Evolutionary conservation across 108 stramenopile species (phyloP), one percentile per base, ranked within the genome.

Genomic region (Fistulifera solaris): DNA sequence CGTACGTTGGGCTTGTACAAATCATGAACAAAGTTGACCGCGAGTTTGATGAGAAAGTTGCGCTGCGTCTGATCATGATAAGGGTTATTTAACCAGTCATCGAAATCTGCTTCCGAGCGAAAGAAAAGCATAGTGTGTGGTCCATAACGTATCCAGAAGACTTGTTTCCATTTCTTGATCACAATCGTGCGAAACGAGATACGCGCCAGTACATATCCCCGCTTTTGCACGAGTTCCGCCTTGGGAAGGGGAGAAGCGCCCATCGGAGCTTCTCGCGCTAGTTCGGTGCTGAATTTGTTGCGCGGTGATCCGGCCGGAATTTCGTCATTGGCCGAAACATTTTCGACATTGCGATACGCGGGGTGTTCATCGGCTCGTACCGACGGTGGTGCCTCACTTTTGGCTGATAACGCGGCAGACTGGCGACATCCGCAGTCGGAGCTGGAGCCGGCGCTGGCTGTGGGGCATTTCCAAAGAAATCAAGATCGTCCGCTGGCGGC

Each of bases 141-240:
- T 11, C 85, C 87, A 48, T 89, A 87, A 44, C 82, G 81, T 15
- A 89, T 71, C 92, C 92, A 93, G 59, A 81, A 93, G 28, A 80
- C 73, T 56, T 93, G 87, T 51, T 93, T 93, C 92, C 92, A 93
- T 53, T 89, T 93, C 48, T 89, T 82, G 67, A 89, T 68, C 6
- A 93, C 59, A 54, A 93, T 86, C 7, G 92, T 93, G 5, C 92
- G 81, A 55, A 89, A 87, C 22, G 85, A 85, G 51, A 89, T 93
- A 19, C 92, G 72, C 4, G 85, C 75, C 22, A 93, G 56, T 27
- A 89, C 81, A 42, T 71, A 89, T 4, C 92, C 92, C n/a, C 66
- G 62, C 48, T 83, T 82, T 11, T 62, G 58, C 39, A 92, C 82
- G 17, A 79, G 57, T 22, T 76, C 69, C 7, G 70, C 68, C 69